Percentiles rank a stretch among this genome's conserved stretches.
Conservation (phyloP, 1,284 basidiomycete genomes). For the Apiotrichum sp. region DNA sequence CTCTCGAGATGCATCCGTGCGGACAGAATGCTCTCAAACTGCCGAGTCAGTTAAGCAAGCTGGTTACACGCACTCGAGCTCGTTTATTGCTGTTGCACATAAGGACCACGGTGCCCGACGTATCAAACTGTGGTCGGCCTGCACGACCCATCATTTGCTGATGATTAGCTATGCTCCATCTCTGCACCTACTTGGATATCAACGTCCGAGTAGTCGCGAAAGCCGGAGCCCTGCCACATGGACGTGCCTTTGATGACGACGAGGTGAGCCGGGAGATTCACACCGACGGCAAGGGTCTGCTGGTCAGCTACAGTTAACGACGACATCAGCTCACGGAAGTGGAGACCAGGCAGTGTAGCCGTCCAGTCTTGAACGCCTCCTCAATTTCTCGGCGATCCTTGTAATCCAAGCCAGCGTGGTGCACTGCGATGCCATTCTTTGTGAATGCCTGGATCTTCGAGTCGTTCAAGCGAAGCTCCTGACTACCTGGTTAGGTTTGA, state of each 20-base stretch:
- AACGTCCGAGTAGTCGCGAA: constrained; percentile 46
- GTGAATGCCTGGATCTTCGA: constrained; percentile 28
- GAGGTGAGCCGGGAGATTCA: constrained; percentile 50
- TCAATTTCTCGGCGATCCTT: constrained; percentile 49
- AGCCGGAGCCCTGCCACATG: constrained; percentile 35
- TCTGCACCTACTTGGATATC: constrained; percentile 37
- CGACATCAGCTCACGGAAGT: constrained; percentile 39
- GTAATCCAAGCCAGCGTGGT: constrained; percentile 52
- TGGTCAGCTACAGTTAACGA: not conserved
- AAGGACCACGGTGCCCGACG: constrained; percentile 51
- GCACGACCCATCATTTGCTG: constrained; percentile 53
- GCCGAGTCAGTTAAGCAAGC: constrained; percentile 41
- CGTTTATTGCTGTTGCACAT: constrained; percentile 36
- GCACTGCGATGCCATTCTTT: constrained; percentile 48
- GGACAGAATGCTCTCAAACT: constrained; percentile 34
- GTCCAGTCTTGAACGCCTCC: constrained; percentile 44
- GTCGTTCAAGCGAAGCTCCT: constrained; percentile 23
- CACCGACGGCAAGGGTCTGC: constrained; percentile 51
- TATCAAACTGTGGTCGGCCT: constrained; percentile 84
- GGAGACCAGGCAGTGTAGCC: constrained; percentile 43
- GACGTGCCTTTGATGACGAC: constrained; percentile 47
- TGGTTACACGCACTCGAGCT: constrained; percentile 23
- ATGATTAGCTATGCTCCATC: not conserved
- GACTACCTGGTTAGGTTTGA: constrained; percentile 3
- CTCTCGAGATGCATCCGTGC: constrained; percentile 69